Percentiles rank a stretch among this genome's conserved stretches.
Evolutionary conservation across 2,329 filamentous ascomycete species (phyloP).

Genomic region (Ascochyta pisi): DNA sequence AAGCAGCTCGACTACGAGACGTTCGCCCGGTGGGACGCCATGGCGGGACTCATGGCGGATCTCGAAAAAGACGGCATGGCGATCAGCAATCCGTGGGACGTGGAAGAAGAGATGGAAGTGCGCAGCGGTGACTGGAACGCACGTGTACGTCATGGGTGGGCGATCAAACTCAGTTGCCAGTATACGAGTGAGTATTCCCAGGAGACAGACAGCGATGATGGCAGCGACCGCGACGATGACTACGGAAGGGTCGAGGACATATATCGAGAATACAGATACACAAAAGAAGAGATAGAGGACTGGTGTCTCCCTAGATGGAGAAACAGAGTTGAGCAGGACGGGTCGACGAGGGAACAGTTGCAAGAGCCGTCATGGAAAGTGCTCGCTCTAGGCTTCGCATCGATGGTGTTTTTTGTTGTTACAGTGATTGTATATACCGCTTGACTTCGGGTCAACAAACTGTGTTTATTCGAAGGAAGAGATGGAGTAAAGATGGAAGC

Average conservation of each 20-base stretch:
- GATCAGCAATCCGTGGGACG: slow-evolving; percentile 71
- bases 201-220: not conserved
- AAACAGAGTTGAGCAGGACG: slow-evolving; percentile 4
- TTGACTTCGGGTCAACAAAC: not conserved
- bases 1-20: slow-evolving; percentile 20
- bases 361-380: slow-evolving; percentile 6
- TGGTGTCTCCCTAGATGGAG: slow-evolving; percentile 19
- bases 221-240: not conserved
- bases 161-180: slow-evolving; percentile 14
- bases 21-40: slow-evolving; percentile 19
- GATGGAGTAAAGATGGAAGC: not conserved
- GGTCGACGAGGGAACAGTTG: not conserved
- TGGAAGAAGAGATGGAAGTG: slow-evolving; percentile 84
- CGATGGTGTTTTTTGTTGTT: slow-evolving; percentile 1
- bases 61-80: slow-evolving; percentile 90
- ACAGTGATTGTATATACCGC: slow-evolving; percentile 3
- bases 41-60: slow-evolving; percentile 82
- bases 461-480: not conserved
- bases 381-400: slow-evolving; percentile 2
- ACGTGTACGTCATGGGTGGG: slow-evolving; percentile 20
- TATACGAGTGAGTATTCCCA: not conserved
- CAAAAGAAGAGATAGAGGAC: not conserved
- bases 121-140: slow-evolving; percentile 70
- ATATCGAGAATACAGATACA: too few species aligned
- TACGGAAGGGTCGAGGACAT: not conserved